phyloP scores from a whole-genome alignment of 2,329 filamentous ascomycete genomes.

The Xylariaceae sp. region DNA sequence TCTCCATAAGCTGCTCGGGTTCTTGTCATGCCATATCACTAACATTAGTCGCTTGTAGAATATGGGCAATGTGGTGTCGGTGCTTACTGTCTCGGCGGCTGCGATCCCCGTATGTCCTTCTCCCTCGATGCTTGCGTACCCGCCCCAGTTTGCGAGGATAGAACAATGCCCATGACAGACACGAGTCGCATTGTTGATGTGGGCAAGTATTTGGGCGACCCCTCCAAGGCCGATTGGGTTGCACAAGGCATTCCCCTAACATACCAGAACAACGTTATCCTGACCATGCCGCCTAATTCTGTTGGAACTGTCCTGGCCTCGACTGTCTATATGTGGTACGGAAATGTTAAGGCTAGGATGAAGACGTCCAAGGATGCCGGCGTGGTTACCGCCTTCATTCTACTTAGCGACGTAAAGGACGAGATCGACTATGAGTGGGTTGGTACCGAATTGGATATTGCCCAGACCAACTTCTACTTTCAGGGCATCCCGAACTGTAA shows the following conservation, averaged over 20 bases:
- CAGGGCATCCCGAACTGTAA: slow-evolving; percentile 91
- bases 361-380: slow-evolving; percentile 85
- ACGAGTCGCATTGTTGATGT: slow-evolving; percentile 75
- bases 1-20: neutral
- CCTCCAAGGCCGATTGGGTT: slow-evolving; percentile 84
- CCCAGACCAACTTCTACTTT: slow-evolving; percentile 97
- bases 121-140: slow-evolving; percentile 85
- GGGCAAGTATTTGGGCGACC: slow-evolving; percentile 84
- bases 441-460: slow-evolving; percentile 75
- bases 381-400: slow-evolving; percentile 96
- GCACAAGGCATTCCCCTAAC: slow-evolving; percentile 76
- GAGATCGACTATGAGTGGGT: slow-evolving; percentile 98
- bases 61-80: slow-evolving; percentile 93
- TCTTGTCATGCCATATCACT: neutral
- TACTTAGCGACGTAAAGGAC: slow-evolving; percentile 94
- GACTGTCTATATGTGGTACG: slow-evolving; percentile 95
- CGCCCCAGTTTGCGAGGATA: slow-evolving; percentile 79
- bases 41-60: slow-evolving; percentile 59
- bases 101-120: slow-evolving; percentile 86
- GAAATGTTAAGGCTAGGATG: slow-evolving; percentile 83
- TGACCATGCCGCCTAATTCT: slow-evolving; percentile 88
- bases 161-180: slow-evolving; percentile 75
- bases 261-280: slow-evolving; percentile 73
- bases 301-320: slow-evolving; percentile 86
- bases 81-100: slow-evolving; percentile 94